Evolutionary conservation across 139 green algal species (phyloP).

Genomic region (Trebouxia sp.): DNA sequence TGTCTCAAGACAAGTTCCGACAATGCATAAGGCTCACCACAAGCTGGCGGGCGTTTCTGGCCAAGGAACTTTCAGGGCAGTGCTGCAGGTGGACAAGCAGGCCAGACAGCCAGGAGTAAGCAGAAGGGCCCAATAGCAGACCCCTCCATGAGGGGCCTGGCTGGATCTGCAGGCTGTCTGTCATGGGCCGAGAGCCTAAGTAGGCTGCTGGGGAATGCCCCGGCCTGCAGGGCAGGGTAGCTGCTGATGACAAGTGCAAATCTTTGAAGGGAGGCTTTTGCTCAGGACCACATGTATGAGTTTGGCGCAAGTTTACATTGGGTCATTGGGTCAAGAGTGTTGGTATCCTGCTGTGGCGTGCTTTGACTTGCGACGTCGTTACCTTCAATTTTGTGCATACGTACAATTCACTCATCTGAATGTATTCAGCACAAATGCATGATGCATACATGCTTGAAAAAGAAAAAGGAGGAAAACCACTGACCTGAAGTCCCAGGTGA

Average conservation of each 20-base stretch:
- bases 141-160: slow-evolving; percentile 53
- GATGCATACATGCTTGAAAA: not conserved
- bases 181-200: not conserved
- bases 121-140: slow-evolving; percentile 46
- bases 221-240: too few relatives aligned
- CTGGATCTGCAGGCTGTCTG: slow-evolving; percentile 38
- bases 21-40: slow-evolving; percentile 47
- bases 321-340: too few relatives aligned
- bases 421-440: too few relatives aligned
- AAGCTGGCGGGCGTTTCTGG: slow-evolving; percentile 53
- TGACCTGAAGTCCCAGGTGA: slow-evolving; percentile 81
- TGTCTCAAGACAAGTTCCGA: not conserved
- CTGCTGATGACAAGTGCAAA: too few relatives aligned
- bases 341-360: too few relatives aligned
- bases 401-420: not conserved
- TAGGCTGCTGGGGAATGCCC: not conserved
- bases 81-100: slow-evolving; percentile 15
- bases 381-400: too few relatives aligned
- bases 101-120: slow-evolving; percentile 60
- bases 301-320: too few relatives aligned
- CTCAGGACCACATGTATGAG: too few relatives aligned
- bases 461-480: too few relatives aligned
- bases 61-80: slow-evolving; percentile 37
- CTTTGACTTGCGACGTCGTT: too few relatives aligned
- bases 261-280: too few relatives aligned